phyloP scores from a whole-genome alignment of 768 basidiomycete species.

The Gloeophyllum trabeum region DNA sequence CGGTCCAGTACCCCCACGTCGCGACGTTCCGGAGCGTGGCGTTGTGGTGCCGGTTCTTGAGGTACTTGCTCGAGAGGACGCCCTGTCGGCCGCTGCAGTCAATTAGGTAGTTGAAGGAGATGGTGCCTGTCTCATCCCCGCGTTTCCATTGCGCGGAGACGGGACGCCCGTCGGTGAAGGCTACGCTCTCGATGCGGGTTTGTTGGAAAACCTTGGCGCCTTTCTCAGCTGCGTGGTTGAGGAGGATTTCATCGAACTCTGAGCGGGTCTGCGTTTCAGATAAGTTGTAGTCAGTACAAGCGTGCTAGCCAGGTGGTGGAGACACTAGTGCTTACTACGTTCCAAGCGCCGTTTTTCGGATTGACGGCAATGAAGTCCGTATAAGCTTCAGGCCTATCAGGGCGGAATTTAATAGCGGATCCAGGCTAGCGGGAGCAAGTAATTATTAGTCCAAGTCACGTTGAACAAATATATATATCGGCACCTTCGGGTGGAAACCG shows the following conservation, averaged over 20 bases:
- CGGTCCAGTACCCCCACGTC: constrained; percentile 55
- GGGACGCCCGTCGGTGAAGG: constrained; percentile 22
- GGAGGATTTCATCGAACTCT: constrained; percentile 46
- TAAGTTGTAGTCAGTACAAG: too few species aligned
- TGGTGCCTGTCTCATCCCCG: constrained; percentile 3
- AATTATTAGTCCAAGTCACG: background rate
- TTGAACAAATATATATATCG: background rate
- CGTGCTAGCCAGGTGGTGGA: too few species aligned
- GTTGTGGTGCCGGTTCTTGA: constrained; percentile 22
- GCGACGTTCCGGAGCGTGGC: constrained; percentile 22
- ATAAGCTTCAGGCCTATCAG: constrained; percentile 43
- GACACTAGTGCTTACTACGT: constrained; percentile 43
- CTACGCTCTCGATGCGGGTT: constrained; percentile 30
- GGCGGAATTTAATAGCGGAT: constrained; percentile 47
- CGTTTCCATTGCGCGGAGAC: background rate
- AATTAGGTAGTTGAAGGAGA: constrained; percentile 23
- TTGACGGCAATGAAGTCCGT: constrained; percentile 46
- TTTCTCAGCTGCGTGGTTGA: constrained; percentile 36
- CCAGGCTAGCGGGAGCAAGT: constrained; percentile 31
- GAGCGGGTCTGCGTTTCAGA: constrained; percentile 36
- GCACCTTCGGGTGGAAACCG: constrained; percentile 39
- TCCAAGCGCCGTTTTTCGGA: constrained; percentile 42
- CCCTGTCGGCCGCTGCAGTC: constrained; percentile 25
- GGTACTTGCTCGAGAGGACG: constrained; percentile 24
- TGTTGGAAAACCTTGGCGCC: constrained; percentile 40